Evolutionary conservation across 1,284 basidiomycete species (phyloP), one percentile per base, ranked within the genome.

Genomic region (Xanthoconium separans): DNA sequence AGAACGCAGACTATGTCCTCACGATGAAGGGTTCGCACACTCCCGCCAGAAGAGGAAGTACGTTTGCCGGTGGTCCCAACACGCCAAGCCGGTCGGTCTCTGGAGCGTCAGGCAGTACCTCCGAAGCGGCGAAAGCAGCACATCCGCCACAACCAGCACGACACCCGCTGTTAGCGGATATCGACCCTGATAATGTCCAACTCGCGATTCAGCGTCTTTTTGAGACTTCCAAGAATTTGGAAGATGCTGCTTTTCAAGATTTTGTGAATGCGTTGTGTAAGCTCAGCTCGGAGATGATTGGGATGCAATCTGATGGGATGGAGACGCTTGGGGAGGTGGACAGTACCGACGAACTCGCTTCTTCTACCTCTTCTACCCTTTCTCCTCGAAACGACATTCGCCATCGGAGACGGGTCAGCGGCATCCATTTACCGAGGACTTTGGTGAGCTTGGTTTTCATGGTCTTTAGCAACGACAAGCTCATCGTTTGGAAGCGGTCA

Each of bases 1-100:
- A 97, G 72, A 96, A 95, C 62, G 93, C 94, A 7, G 93, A 95
- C 61, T 94, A 93, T 64, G 91, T 97, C 16, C 76, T 97, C 29
- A 82, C 83, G 3, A 75, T 82, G 47, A 86, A 83, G 61, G 82
- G 77, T 12, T 65, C 66, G 10, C 66, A 72, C 10, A 51, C 67
- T 31, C 42, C 63, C 22, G 59, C 61, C 2, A 64, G 68, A 41
- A 68, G 64, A 44, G 75, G 75, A 53, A 76, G 73, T 48, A 72
- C 72, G 16, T 61, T 76, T n/a, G 62, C 67, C 2, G 58, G 69
- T 18, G 67, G 63, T 16, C 64, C 69, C 16, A 53, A 65, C 1
- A 63, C 70, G 4, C 57, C 70, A 3, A 66, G 65, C 53, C 73
- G 79, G 11, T 69, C 75, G 1, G 69, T 68, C 4, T 77, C 80